Base-by-base conservation (phyloP, 1,284 basidiomycete genomes). In the Bondarzewia mesenterica region DNA sequence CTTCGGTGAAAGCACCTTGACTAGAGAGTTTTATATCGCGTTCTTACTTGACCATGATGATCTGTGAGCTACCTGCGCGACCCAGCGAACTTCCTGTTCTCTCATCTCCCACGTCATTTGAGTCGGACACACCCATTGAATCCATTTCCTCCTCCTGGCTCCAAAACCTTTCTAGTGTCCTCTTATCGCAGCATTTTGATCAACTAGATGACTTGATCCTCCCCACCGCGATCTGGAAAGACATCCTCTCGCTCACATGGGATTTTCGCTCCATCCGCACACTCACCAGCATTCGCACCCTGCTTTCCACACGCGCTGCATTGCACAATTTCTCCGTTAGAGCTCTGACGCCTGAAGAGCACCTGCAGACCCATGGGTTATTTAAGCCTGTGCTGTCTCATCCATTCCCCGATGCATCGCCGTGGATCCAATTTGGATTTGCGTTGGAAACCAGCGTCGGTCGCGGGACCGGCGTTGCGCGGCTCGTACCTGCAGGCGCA, bases 221-320 rank as follows among this genome's bases (percentile, higher is more conserved):
- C 12, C 46, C 22, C 4, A 14, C 21, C 4, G 46, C 37, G 7
- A 18, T 68, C 61, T 81, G 77, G 78, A 68, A 78, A 41, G 82
- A 85, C 60, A 70, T 80, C 54, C 70, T 83, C 29, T 68, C 77
- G 0, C 65, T 83, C 36, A 81, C 81, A 7, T 85, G 79, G 80
- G 74, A 80, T 54, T 75, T 83, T 57, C 76, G 82, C 43, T 82
- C 81, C 0, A 77, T 84, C 62, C 68, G 71, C 47, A 71, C 75
- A 21, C 71, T 15, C 70, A 83, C 15, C 14, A 40, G 38, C 38
- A 40, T 16, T 18, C 38, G 21, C 14, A 40, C 21, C n/a, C 10
- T 40, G 38, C 6, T 16, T 3, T 40, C 38, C 20, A n/a, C 38
- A 40, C 21, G 16, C 15, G 38, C 20, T 0, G 57, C 61, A 0